phyloP scores from a whole-genome alignment of 1,284 basidiomycete species.

The Rugiboletus extremiorientalis region DNA sequence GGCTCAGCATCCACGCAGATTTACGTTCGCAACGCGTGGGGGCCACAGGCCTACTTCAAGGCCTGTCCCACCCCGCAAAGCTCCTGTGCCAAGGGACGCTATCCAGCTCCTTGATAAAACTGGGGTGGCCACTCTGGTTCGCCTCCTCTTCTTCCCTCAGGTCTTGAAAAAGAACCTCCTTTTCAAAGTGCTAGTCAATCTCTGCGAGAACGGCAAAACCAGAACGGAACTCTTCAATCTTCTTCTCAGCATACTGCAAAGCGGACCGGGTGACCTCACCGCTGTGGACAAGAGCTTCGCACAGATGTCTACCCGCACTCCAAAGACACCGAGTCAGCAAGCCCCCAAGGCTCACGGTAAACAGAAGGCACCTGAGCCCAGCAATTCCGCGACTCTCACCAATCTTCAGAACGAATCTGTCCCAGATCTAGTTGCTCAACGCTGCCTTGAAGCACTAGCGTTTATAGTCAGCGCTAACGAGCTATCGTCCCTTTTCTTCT shows the following conservation, averaged over 20 bases:
- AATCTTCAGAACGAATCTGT: slow-evolving; percentile 80
- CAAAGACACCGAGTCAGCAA: slow-evolving; percentile 51
- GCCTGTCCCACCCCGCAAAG: slow-evolving; percentile 46
- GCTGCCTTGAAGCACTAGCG: slow-evolving; percentile 86
- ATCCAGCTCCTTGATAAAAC: slow-evolving; percentile 93
- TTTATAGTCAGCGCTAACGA: slow-evolving; percentile 87
- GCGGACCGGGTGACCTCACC: slow-evolving; percentile 90
- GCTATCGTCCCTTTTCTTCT: slow-evolving; percentile 85
- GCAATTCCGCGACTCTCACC: slow-evolving; percentile 52
- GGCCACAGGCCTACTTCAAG: slow-evolving; percentile 36
- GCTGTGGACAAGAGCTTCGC: slow-evolving; percentile 94
- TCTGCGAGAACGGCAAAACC: slow-evolving; percentile 94
- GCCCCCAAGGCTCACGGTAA: slow-evolving; percentile 73
- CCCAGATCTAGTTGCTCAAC: slow-evolving; percentile 89
- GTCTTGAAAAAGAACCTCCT: slow-evolving; percentile 84
- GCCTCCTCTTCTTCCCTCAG: slow-evolving; percentile 96
- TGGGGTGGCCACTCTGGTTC: slow-evolving; percentile 87
- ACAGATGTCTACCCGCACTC: slow-evolving; percentile 80
- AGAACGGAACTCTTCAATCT: slow-evolving; percentile 92
- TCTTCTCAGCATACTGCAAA: slow-evolving; percentile 89
- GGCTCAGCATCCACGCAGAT: slow-evolving; percentile 39
- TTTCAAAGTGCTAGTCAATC: slow-evolving; percentile 89
- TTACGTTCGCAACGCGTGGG: slow-evolving; percentile 37
- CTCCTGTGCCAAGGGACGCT: slow-evolving; percentile 71
- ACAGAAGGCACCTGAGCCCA: slow-evolving; percentile 59